These are phyloP conservation scores for Rhodamnia rubescens DNA, from an alignment of 345 rosid genomes.

Conservation along the genomic window DNA sequence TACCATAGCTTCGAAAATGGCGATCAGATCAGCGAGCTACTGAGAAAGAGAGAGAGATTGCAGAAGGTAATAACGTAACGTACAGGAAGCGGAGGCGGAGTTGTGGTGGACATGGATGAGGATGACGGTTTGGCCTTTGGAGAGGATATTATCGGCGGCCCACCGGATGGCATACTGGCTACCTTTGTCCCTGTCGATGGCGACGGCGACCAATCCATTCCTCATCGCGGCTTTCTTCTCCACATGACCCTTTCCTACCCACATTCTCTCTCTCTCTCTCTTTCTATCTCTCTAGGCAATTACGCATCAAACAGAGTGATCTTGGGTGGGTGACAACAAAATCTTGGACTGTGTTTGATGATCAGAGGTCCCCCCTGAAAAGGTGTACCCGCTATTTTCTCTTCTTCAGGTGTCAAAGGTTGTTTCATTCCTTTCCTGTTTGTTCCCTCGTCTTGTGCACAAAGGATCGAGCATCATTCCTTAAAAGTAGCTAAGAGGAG, in stretches of 20 bases:
- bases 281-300: background rate
- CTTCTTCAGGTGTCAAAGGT: background rate
- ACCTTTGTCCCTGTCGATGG: constrained; percentile 73
- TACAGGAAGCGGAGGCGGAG: background rate
- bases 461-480: background rate
- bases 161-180: constrained; percentile 86
- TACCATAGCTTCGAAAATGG: background rate
- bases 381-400: background rate
- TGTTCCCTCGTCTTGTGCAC: background rate
- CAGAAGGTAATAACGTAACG: background rate
- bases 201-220: constrained; percentile 66
- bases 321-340: background rate
- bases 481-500: background rate
- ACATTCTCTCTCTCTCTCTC: constrained; percentile 9
- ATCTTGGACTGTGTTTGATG: background rate
- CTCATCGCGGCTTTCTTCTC: constrained; percentile 25
- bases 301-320: background rate
- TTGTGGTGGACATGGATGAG: constrained; percentile 52
- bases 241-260: constrained; percentile 12
- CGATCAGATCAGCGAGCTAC: background rate
- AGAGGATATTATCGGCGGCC: constrained; percentile 65
- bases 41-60: background rate
- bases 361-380: background rate
- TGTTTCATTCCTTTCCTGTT: background rate
- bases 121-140: constrained; percentile 56